Evolutionary conservation across 2,329 filamentous ascomycete species (phyloP), one percentile per base, ranked within the genome.

Genomic region (Tothia fuscella): DNA sequence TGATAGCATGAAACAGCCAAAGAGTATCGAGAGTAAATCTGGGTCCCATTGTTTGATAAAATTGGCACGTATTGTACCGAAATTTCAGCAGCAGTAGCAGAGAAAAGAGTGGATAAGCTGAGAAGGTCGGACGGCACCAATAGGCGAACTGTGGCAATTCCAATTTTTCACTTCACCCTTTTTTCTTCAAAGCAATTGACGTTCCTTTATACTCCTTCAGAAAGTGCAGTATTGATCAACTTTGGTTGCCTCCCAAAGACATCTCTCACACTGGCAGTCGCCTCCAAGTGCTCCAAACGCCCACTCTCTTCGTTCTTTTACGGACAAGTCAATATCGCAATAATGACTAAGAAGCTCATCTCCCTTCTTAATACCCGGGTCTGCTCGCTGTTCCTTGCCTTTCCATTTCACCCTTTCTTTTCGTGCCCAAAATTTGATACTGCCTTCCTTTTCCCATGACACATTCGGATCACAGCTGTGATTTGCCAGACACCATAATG

Each of bases 381-480:
- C 22, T 13, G 10, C 58, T 2, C 51, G 51, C 5, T 32, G 39
- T 28, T 39, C 44, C 46, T 49, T 49, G 43, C 49, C 46, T 43
- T 48, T 43, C 56, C 71, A 72, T 5, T 72, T 62, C 4, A 81
- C 66, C 28, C 75, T 65, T 48, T 70, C 63, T 47, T 76, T 66
- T 36, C 78, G 66, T 2, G 76, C 74, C 67, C 68, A 76, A 46
- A 91, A 74, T 26, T 75, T 72, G 72, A 91, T 88, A 40, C 72
- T 72, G 1, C 82, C 83, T 21, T 81, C 78, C 85, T 88, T 95
- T 54, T 93, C 84, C 91, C 91, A 98, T 3, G 75, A 75, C 29
- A 96, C 87, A 58, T 94, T 95, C 6, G 91, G 91, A 56, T 94
- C 79, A 62, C 91, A 98, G 58, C 87, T 86, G 58, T 98, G 91